These are phyloP conservation scores for Citrus glauca DNA, from an alignment of 345 rosid species.

Conservation along the genomic window DNA sequence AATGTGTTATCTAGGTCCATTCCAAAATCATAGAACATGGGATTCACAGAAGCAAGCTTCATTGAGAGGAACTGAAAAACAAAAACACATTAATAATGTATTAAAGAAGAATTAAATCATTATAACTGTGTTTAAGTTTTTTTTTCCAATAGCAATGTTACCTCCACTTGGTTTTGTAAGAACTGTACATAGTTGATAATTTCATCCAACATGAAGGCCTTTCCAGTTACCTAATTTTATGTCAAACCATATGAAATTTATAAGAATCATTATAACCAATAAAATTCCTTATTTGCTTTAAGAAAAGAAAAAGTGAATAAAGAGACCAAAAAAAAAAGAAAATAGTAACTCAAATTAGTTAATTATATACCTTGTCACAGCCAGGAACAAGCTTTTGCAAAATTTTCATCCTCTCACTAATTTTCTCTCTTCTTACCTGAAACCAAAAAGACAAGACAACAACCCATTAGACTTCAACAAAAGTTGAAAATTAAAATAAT, in stretches of 20 bases:
- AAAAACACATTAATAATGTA: not conserved
- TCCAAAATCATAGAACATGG: constrained; percentile 56
- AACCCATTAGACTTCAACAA: not conserved
- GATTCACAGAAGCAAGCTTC: constrained; percentile 70
- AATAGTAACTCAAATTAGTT: not conserved
- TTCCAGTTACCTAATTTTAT: constrained; percentile 59
- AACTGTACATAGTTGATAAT: constrained; percentile 75
- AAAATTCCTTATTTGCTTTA: not conserved
- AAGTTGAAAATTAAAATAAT: not conserved
- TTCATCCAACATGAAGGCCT: constrained; percentile 86
- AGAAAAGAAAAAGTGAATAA: constrained; percentile 1
- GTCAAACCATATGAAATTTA: constrained; percentile 33
- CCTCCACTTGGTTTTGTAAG: constrained; percentile 76
- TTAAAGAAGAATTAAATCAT: too few relatives aligned
- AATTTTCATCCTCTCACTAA: constrained; percentile 66
- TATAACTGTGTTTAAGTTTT: too few relatives aligned
- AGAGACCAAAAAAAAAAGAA: not conserved
- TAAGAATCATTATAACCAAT: constrained; percentile 7
- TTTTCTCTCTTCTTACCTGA: constrained; percentile 74
- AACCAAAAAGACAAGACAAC: constrained; percentile 3
- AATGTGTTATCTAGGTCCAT: constrained; percentile 45
- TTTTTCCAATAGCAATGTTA: not conserved
- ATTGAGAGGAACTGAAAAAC: constrained; percentile 57
- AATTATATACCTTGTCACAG: constrained; percentile 57
- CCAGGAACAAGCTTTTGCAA: constrained; percentile 75